These are phyloP conservation scores for Blastomyces parvus DNA, from an alignment of 2,329 filamentous ascomycete genomes.

Conservation along the genomic window DNA sequence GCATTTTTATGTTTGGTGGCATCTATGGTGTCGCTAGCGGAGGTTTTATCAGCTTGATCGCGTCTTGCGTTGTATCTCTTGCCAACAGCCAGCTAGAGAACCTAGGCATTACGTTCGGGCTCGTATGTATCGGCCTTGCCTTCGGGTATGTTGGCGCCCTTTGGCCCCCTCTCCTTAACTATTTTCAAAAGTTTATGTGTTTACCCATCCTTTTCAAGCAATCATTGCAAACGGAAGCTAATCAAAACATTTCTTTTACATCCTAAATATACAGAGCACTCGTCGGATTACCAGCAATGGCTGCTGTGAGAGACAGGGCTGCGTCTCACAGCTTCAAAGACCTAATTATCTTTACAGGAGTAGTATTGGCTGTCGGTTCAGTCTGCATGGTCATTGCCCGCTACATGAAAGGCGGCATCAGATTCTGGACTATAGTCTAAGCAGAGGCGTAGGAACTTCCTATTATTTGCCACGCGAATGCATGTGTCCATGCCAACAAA, in stretches of 20 bases:
- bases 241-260: not conserved
- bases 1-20: constrained; percentile 8
- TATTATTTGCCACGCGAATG: not conserved
- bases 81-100: constrained; percentile 10
- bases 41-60: constrained; percentile 10
- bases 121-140: constrained; percentile 1
- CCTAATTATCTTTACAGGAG: constrained; percentile 4
- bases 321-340: not conserved
- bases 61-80: constrained; percentile 10
- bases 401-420: constrained; percentile 1
- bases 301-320: not conserved
- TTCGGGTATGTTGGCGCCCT: not conserved
- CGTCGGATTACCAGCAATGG: constrained; percentile 6
- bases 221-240: not conserved
- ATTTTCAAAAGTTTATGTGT: not conserved
- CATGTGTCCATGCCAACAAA: not conserved
- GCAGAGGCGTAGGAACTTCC: not conserved
- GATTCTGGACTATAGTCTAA: not conserved
- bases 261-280: constrained; percentile 1
- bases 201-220: not conserved
- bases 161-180: not conserved
- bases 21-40: constrained; percentile 11
- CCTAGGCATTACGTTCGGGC: constrained; percentile 1
- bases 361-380: constrained; percentile 1
- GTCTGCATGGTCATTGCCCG: not conserved